These are phyloP conservation scores for Stachybotrys chlorohalonatus DNA, from an alignment of 2,329 filamentous ascomycete species.

Conservation along the genomic window DNA sequence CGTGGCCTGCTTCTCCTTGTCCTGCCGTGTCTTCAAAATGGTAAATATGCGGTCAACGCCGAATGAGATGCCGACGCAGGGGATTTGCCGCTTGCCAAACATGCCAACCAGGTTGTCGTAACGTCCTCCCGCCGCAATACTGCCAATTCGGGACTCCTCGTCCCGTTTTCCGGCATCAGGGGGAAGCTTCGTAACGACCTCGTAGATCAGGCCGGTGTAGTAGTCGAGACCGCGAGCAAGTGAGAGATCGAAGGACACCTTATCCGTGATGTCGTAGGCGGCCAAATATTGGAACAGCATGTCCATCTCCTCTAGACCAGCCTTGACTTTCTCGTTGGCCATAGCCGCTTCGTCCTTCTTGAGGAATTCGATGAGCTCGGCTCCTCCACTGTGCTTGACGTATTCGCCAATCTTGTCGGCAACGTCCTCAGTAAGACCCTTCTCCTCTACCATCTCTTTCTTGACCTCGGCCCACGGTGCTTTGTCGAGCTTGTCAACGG, in stretches of 20 bases:
- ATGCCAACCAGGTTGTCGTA: slow-evolving; percentile 93
- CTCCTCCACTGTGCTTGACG: slow-evolving; percentile 67
- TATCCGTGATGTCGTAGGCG: slow-evolving; percentile 61
- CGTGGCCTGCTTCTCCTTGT: slow-evolving; percentile 36
- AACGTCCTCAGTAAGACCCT: slow-evolving; percentile 66
- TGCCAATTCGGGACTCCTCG: slow-evolving; percentile 58
- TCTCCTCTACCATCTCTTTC: slow-evolving; percentile 89
- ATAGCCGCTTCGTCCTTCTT: slow-evolving; percentile 57
- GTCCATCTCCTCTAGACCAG: slow-evolving; percentile 72
- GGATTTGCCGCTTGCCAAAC: slow-evolving; percentile 83
- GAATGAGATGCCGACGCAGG: slow-evolving; percentile 61
- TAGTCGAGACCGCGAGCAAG: slow-evolving; percentile 88
- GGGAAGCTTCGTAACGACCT: slow-evolving; percentile 76
- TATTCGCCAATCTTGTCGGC: slow-evolving; percentile 85
- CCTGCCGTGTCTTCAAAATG: slow-evolving; percentile 72
- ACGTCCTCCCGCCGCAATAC: slow-evolving; percentile 79
- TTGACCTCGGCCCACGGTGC: slow-evolving; percentile 81
- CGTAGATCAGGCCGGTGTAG: slow-evolving; percentile 85
- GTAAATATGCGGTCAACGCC: slow-evolving; percentile 94
- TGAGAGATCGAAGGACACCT: slow-evolving; percentile 81
- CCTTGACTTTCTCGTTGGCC: slow-evolving; percentile 66
- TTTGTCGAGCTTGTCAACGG: slow-evolving; percentile 95
- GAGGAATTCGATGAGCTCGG: slow-evolving; percentile 64
- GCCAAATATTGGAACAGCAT: slow-evolving; percentile 76
- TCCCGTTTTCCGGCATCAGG: slow-evolving; percentile 38